These are phyloP conservation scores for Fulvia fulva DNA, from an alignment of 2,329 filamentous ascomycete genomes.

Conservation along the genomic window DNA sequence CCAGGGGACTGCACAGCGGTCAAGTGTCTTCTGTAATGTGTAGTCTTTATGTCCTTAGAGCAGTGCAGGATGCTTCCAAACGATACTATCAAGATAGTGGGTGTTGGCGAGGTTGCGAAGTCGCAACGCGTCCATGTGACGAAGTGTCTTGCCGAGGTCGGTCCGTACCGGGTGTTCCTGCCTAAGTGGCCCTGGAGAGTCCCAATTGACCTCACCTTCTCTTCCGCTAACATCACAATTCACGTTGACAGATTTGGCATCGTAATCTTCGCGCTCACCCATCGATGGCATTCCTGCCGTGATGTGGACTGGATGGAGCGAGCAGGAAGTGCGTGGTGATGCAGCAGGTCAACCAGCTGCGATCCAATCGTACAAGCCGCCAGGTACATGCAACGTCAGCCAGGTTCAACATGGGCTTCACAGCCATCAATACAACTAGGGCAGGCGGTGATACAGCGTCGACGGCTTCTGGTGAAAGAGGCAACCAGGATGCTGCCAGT, in stretches of 20 bases:
- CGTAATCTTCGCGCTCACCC: not conserved
- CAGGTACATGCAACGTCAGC: not conserved
- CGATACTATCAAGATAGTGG: not conserved
- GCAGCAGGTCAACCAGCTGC: not conserved
- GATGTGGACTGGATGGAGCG: conserved; percentile 3
- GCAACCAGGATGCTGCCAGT: not conserved
- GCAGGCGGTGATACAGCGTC: not conserved
- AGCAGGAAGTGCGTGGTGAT: conserved; percentile 2
- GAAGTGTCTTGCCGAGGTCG: not conserved
- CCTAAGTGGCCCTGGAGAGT: no score
- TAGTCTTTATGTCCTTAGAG: no score
- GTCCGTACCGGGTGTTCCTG: not conserved
- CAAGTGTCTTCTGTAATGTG: no score
- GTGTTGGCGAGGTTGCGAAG: not conserved
- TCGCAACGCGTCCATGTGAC: not conserved
- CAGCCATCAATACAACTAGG: conserved; percentile 18
- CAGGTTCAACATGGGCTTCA: conserved; percentile 17
- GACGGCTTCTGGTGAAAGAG: not conserved
- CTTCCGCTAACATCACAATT: not conserved
- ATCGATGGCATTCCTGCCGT: not conserved
- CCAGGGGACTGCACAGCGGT: no score
- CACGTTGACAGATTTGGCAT: not conserved
- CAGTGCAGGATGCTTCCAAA: not conserved
- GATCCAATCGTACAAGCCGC: not conserved
- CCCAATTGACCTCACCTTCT: not conserved